Evolutionary conservation across 805 yeast species (phyloP), one percentile per base, ranked within the genome.

Genomic region (Metschnikowia dekortorum): DNA sequence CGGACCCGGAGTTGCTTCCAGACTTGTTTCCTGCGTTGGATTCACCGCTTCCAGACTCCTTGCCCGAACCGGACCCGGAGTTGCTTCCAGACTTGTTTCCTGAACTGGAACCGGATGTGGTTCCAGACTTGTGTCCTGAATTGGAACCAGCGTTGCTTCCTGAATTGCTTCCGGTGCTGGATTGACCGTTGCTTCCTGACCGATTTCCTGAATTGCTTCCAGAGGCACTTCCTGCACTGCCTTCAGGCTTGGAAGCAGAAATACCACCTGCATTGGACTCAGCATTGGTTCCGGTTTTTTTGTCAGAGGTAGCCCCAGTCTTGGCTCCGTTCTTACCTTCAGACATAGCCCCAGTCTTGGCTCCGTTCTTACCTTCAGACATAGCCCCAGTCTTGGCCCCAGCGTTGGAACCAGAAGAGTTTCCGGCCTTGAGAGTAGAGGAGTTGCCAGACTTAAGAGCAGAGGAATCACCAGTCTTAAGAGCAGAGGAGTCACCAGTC

Each of bases 91-190:
- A 11, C n/a, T 35, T 35, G 36, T 34, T 34, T 34, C 37, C 18
- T n/a, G 18, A 34, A 3, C 3, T 6, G 8, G 38, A 36, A 16
- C 38, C 38, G 16, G 16, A 1, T 16, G 16, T 16, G 16, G 16
- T 14, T 9, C 55, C 67, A 28, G 66, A 59, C 9, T 38, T 26
- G 47, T 70, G 77, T 3, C 22, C 22, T 18, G 22, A 4, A 18
- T 3, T 18, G 40, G 80, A 46, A 13, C 51, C 45, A 43, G 56
- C 39, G 45, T 63, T 52, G 37, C 52, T 50, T 37, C 67, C 49
- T 28, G 30, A 22, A 22, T 18, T 18, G 40, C n/a, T 33, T 13
- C 36, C 36, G 10, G n/a, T 4, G 33, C 8, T 31, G 33, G 9
- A 31, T 10, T 18, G 22, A 18, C 22, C 4, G 22, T 18, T 18